These are phyloP conservation scores for Pseudogymnoascus sp. DNA, from an alignment of 2,329 filamentous ascomycete species.

Conservation along the genomic window DNA sequence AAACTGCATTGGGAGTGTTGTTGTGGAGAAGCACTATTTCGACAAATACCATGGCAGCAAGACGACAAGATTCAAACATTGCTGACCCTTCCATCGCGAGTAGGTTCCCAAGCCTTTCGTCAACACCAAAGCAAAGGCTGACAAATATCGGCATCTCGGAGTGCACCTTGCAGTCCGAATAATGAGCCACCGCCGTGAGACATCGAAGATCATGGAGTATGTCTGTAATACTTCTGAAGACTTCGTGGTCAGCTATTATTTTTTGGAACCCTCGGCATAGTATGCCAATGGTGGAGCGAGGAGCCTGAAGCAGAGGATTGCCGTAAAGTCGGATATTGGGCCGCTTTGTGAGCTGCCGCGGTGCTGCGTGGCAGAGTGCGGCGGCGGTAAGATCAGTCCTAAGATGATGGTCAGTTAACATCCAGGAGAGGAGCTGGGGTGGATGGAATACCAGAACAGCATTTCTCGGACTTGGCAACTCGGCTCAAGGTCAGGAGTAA, in stretches of 20 bases:
- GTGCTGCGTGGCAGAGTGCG: neutral
- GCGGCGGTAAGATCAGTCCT: slow-evolving; percentile 9
- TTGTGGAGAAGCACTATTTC: neutral
- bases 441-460: slow-evolving; percentile 7
- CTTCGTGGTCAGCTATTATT: neutral
- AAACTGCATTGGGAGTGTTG: neutral
- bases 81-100: neutral
- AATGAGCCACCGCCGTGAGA: slow-evolving; percentile 5
- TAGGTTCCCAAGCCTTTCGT: neutral
- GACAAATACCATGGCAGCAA: slow-evolving; percentile 2
- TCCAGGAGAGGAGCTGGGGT: neutral
- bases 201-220: slow-evolving; percentile 9
- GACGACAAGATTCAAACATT: slow-evolving; percentile 1
- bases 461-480: slow-evolving; percentile 1
- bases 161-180: neutral
- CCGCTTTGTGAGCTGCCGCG: neutral
- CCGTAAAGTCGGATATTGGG: slow-evolving; percentile 8
- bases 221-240: neutral
- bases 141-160: neutral
- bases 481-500: neutral
- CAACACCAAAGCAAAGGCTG: neutral
- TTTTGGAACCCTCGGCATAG: slow-evolving; percentile 9
- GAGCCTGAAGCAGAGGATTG: neutral
- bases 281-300: slow-evolving; percentile 8
- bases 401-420: neutral